Conservation (phyloP, 129 eudicot species). For the Cynara cardunculus region DNA sequence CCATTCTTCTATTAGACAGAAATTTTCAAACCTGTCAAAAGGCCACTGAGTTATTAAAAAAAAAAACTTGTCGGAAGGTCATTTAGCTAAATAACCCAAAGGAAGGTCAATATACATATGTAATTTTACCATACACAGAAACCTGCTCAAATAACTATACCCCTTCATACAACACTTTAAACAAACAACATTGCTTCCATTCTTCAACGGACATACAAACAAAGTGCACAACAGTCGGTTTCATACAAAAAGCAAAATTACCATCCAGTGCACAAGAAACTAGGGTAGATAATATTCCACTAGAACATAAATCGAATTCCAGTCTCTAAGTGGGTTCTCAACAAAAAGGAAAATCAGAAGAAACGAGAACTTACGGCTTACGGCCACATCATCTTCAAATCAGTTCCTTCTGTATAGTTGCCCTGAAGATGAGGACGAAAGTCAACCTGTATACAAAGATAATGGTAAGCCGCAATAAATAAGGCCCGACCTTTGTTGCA, state of each 20-base stretch:
- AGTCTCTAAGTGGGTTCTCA: conserved; percentile 14
- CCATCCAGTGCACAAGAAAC: neutral
- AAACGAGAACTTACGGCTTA: neutral
- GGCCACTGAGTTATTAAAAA: neutral
- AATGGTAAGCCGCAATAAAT: conserved; percentile 49
- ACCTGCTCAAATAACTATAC: neutral
- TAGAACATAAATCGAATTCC: neutral
- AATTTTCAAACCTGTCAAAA: too few relatives aligned
- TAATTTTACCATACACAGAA: too few relatives aligned
- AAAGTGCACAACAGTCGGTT: neutral
- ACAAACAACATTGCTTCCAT: conserved; percentile 4
- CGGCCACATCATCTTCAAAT: conserved; percentile 15
- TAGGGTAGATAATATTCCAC: neutral
- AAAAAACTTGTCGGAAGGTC: too few relatives aligned
- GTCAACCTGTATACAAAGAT: conserved; percentile 79
- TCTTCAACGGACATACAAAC: neutral
- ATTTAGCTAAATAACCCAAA: neutral
- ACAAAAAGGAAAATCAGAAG: neutral
- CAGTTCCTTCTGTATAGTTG: conserved; percentile 5
- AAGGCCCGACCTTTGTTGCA: conserved; percentile 40
- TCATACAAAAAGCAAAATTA: conserved; percentile 11
- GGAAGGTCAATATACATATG: too few relatives aligned
- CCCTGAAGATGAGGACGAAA: conserved; percentile 30
- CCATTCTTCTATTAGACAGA: too few relatives aligned
- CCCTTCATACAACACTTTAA: neutral